Evolutionary conservation across 23 red algal species (phyloP), one percentile per base, ranked within the genome.

Genomic region (Pyropia haitanensis): DNA sequence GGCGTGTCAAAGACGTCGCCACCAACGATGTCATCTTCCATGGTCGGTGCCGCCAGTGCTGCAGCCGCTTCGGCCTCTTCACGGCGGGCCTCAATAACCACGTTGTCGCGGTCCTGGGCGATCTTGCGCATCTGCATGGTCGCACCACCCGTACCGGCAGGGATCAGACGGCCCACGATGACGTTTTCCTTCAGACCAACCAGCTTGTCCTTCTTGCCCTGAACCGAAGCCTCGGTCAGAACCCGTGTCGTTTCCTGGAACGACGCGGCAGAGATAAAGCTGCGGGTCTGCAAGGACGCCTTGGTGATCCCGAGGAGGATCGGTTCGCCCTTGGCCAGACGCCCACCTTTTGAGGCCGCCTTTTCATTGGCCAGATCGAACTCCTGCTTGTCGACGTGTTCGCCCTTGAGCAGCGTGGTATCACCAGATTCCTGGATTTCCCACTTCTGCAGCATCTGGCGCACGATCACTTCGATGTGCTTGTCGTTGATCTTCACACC

Each of bases 171-270:
- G n/a, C 51, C 51, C 51, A 55, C n/a, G 51, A 55, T 55, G 16
- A 55, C 51, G 51, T 55, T 55, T n/a, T 55, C 51, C n/a, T 55
- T 55, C 51, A 55, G n/a, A 55, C 51, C 51, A 16, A 16, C 16
- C 16, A 55, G 51, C 16, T n/a, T 16, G n/a, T 55, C 51, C 16
- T 16, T 55, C 16, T n/a, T 16, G 16, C 51, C 51, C 16, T 16
- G 16, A 16, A 55, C 16, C 51, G 51, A 55, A 16, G 51, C 51
- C 51, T 55, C 51, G 51, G 51, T 55, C 51, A 55, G 51, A n/a
- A 55, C 51, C 51, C n/a, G 16, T n/a, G 51, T 55, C 51, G 51
- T 55, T 55, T 55, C 51, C 51, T 55, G 51, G n/a, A 55, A 55
- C 16, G 16, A 16, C 51, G 51, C 16, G 16, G 51, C 51, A 16